Evolutionary conservation across 805 yeast genomes (phyloP).

Genomic region (Zygoascus tannicola): DNA sequence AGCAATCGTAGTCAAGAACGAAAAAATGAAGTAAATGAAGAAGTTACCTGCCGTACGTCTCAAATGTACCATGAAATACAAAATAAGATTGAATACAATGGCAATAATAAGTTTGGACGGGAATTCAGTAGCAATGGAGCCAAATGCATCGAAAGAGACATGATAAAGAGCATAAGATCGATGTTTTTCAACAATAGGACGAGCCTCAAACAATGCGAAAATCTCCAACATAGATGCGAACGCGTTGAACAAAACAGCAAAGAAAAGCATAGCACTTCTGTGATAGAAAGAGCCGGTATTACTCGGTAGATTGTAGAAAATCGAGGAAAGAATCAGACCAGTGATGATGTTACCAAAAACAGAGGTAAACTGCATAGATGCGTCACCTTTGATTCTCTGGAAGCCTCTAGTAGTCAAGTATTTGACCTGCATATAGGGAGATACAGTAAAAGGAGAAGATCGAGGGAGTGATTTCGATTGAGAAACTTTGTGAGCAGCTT

Average conservation of each 20-base stretch:
- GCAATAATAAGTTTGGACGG: constrained; percentile 41
- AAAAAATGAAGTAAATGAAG: constrained; percentile 41
- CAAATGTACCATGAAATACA: constrained; percentile 47
- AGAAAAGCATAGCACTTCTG: constrained; percentile 59
- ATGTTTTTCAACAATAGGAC: constrained; percentile 53
- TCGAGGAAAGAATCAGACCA: constrained; percentile 49
- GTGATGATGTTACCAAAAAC: constrained; percentile 39
- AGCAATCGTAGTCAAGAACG: constrained; percentile 36
- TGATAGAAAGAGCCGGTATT: constrained; percentile 43
- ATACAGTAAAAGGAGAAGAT: constrained; percentile 35
- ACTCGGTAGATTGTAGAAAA: constrained; percentile 42
- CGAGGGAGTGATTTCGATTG: constrained; percentile 27
- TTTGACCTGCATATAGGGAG: constrained; percentile 37
- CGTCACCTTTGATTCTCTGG: constrained; percentile 45
- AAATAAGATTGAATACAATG: constrained; percentile 39
- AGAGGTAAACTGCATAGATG: constrained; percentile 36
- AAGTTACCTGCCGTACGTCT: constrained; percentile 46
- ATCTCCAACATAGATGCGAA: constrained; percentile 39
- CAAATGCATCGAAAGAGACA: constrained; percentile 57
- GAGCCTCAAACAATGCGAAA: constrained; percentile 35
- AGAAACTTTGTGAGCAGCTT: constrained; percentile 21
- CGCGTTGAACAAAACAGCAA: constrained; percentile 38
- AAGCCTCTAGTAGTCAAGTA: constrained; percentile 42
- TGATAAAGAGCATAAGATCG: constrained; percentile 48
- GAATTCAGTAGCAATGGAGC: constrained; percentile 50